A percentile compares a stretch with the other conserved stretches of the same genome.
phyloP scores from a whole-genome alignment of 2,329 filamentous ascomycete species.

The Trichoderma asperellum region DNA sequence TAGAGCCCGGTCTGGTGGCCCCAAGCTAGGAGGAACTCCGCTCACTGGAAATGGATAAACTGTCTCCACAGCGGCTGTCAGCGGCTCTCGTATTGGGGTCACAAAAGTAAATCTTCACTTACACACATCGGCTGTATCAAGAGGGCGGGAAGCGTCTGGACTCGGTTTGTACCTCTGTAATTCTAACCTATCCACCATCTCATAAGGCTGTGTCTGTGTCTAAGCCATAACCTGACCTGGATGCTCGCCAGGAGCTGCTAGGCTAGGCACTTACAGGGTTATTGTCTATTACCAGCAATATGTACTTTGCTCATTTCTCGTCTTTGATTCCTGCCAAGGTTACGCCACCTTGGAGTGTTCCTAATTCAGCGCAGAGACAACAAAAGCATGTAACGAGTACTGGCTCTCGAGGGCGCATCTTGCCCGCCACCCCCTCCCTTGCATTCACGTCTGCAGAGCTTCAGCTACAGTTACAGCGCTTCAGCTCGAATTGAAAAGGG shows the following conservation, averaged over 20 bases:
- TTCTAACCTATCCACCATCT: neutral
- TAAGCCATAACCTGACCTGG: neutral
- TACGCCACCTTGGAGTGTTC: no score
- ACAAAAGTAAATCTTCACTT: neutral
- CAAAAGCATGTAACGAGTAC: neutral
- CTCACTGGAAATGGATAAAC: neutral
- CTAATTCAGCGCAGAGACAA: neutral
- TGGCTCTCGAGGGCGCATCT: no score
- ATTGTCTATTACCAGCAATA: neutral
- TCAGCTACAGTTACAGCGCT: neutral
- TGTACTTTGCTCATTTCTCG: neutral
- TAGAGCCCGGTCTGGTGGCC: neutral
- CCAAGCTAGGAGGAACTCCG: neutral
- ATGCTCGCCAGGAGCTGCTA: neutral
- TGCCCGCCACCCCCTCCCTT: neutral
- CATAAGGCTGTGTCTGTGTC: neutral
- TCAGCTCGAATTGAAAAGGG: neutral
- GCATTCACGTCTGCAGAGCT: neutral
- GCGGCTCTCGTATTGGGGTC: slow-evolving; percentile 21
- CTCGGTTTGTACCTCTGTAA: neutral
- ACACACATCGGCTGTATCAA: neutral
- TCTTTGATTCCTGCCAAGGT: neutral
- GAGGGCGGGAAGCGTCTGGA: neutral
- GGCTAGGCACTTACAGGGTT: neutral
- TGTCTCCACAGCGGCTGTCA: slow-evolving; percentile 26